Evolutionary conservation across 371 early-diverging fungal species (phyloP), one percentile per base, ranked within the genome.

Genomic region (Mucor ambiguus): DNA sequence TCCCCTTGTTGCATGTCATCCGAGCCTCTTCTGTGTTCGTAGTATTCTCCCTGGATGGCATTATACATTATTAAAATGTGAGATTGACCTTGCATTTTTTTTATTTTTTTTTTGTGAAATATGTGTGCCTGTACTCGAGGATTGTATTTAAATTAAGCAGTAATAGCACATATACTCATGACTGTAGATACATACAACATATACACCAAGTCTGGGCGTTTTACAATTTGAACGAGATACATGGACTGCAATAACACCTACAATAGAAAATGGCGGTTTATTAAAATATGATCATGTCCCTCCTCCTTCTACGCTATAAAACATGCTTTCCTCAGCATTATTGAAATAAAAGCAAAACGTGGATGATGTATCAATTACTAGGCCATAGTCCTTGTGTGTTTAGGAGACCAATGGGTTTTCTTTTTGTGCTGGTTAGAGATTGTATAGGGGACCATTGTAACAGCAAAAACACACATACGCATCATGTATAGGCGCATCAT

Each of bases 181-280:
- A 14, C 28, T 26, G 12, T 49, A 26, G 49, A 49, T 28, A 28
- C 49, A 49, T 49, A 11, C 4, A 49, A 12, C 24, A 24, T 10
- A 49, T 26, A 20, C 3, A 24, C 12, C 49, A 26, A 49, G 49
- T 28, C 49, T 49, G 49, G 49, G 49, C 49, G 49, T 49, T 49
- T 49, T 49, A 49, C 49, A 49, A 26, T 49, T 49, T 24, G 20
- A 49, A 49, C 49, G 14, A 49, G 49, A 12, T 49, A 49, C 49
- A 49, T 49, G 14, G 10, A 33, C 33, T 8, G 4, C 37, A 37
- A 37, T 11, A 28, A 41, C 22, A 49, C 10, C 9, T 48, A 16
- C 24, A 52, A 28, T 41, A 18, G 33, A 26, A 58, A 37, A 37
- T 58, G 58, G 58, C 58, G 58, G 58, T 33, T 56, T 56, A 56